phyloP scores from a whole-genome alignment of 2,329 filamentous ascomycete genomes.

The Aschersonia sp. region DNA sequence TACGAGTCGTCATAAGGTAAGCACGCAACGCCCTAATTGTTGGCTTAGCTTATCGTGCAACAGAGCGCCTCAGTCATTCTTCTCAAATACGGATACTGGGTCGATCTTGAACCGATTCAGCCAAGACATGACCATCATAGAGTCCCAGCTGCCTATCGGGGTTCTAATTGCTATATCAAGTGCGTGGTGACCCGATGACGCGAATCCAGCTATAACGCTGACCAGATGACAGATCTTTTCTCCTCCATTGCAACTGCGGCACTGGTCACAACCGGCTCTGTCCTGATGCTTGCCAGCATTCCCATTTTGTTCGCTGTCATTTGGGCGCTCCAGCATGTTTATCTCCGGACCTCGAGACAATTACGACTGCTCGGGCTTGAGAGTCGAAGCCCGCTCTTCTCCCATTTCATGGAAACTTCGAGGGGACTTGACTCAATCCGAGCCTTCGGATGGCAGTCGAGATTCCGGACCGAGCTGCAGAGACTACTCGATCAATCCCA shows the following conservation, averaged over 20 bases:
- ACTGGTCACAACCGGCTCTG: slow-evolving; percentile 3
- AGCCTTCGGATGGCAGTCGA: slow-evolving; percentile 36
- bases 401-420: slow-evolving; percentile 26
- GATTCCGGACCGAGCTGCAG: slow-evolving; percentile 26
- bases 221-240: slow-evolving; percentile 1
- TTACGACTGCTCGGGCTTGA: slow-evolving; percentile 37
- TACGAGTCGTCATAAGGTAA: slow-evolving; percentile 4
- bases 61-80: slow-evolving; percentile 6
- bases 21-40: no score
- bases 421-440: slow-evolving; percentile 31
- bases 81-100: slow-evolving; percentile 9
- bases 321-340: slow-evolving; percentile 5
- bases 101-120: slow-evolving; percentile 11
- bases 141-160: slow-evolving; percentile 2
- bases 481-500: slow-evolving; percentile 34
- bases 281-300: slow-evolving; percentile 3
- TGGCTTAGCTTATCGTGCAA: no score
- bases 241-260: slow-evolving; percentile 1
- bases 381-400: slow-evolving; percentile 29
- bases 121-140: slow-evolving; percentile 7
- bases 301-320: slow-evolving; percentile 3
- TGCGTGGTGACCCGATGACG: not conserved
- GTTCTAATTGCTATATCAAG: slow-evolving; percentile 3
- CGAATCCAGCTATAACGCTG: not conserved
- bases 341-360: slow-evolving; percentile 31